Percentiles rank a stretch among this genome's conserved stretches.
Conservation (phyloP, 371 early-diverging fungal species). For the Mortierella sp. region DNA sequence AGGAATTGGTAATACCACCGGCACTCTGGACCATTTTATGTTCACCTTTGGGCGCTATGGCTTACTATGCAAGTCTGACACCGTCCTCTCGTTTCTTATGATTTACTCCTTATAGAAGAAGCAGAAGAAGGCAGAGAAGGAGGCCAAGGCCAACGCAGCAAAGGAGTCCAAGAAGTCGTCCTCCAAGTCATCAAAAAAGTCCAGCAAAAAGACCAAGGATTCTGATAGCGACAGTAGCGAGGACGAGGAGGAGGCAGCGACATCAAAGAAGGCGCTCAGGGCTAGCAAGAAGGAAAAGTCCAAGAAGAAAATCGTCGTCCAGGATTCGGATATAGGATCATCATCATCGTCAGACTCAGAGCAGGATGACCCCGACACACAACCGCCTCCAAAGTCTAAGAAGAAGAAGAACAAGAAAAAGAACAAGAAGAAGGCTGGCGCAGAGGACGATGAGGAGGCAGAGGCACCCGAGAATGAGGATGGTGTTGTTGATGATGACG, state of each 20-base stretch:
- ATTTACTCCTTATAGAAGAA: conserved; percentile 45
- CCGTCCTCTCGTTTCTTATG: background rate
- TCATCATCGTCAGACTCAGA: conserved; percentile 39
- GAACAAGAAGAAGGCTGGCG: conserved; percentile 28
- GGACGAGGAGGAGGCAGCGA: conserved; percentile 58
- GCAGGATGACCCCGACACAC: conserved; percentile 51
- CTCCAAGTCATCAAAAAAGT: conserved; percentile 29
- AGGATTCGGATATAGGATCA: conserved; percentile 18
- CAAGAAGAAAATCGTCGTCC: background rate
- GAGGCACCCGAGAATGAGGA: conserved; percentile 50
- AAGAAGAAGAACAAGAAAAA: conserved; percentile 57
- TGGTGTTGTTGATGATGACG: conserved; percentile 24
- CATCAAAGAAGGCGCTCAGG: conserved; percentile 61
- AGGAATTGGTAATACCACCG: conserved; percentile 33
- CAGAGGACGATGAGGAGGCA: conserved; percentile 29
- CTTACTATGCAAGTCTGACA: background rate
- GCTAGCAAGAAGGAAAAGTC: conserved; percentile 21
- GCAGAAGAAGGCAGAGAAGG: conserved; percentile 51
- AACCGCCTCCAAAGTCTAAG: conserved; percentile 53
- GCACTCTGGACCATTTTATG: background rate
- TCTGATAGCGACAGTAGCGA: conserved; percentile 59
- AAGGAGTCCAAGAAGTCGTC: conserved; percentile 34
- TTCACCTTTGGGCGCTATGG: background rate
- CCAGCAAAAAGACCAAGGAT: conserved; percentile 56
- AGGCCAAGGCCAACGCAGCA: conserved; percentile 16